Percentiles rank a stretch among this genome's conserved stretches.
Evolutionary conservation across 2,329 filamentous ascomycete genomes (phyloP).

Genomic region (Trichoderma aggressivum): DNA sequence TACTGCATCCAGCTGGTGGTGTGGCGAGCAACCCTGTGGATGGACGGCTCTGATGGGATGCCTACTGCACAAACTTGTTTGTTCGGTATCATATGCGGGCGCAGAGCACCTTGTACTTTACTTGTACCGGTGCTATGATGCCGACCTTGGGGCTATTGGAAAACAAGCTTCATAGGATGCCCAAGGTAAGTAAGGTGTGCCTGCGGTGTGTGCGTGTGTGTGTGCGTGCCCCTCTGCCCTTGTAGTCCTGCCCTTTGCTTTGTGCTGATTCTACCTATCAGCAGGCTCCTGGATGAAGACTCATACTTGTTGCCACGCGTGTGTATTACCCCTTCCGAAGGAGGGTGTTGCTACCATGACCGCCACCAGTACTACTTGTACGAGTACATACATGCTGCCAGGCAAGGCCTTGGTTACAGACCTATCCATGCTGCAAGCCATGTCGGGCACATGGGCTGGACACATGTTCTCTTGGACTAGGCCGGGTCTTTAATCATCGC

Average conservation of each 20-base stretch:
- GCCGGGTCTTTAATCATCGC: conserved; percentile 15
- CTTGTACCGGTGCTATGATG: neutral
- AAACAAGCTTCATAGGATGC: conserved; percentile 6
- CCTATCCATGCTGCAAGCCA: neutral
- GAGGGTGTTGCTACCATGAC: neutral
- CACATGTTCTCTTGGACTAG: conserved; percentile 10
- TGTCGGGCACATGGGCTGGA: conserved; percentile 2
- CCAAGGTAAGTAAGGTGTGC: conserved; percentile 8
- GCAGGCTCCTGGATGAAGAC: neutral
- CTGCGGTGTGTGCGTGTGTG: neutral
- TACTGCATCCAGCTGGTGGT: conserved; percentile 20
- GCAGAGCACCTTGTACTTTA: neutral
- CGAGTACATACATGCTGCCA: neutral
- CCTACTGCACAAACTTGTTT: neutral
- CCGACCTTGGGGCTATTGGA: neutral
- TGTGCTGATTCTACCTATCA: neutral
- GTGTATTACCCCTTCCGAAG: neutral
- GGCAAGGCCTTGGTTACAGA: neutral
- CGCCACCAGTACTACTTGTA: neutral
- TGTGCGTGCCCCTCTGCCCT: neutral
- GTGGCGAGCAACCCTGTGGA: conserved; percentile 10
- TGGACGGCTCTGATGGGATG: conserved; percentile 11
- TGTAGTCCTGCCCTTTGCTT: neutral
- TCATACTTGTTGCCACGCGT: neutral
- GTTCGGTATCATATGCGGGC: conserved; percentile 12